Conservation (phyloP, 495 filamentous ascomycete genomes). For the Ramalina peruviana region DNA sequence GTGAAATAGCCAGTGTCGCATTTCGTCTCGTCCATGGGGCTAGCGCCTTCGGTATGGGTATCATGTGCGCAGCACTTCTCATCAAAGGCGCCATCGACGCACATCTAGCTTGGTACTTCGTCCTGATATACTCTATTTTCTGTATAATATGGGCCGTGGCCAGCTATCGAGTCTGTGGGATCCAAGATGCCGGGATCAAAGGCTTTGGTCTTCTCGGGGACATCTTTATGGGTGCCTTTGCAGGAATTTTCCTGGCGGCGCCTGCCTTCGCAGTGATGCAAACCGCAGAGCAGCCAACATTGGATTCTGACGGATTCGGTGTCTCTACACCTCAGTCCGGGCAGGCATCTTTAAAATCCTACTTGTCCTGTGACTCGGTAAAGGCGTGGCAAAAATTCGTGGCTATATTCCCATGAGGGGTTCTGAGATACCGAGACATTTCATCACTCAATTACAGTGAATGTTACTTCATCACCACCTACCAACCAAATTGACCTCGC, state of each 20-base stretch:
- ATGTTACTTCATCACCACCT: slow-evolving; percentile 1
- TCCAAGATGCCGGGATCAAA: slow-evolving; percentile 1
- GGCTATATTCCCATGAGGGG: slow-evolving; percentile 2
- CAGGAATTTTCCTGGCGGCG: slow-evolving; percentile 4
- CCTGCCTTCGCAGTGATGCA: neutral
- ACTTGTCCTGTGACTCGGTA: slow-evolving; percentile 1
- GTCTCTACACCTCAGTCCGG: neutral
- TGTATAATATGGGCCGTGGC: slow-evolving; percentile 3
- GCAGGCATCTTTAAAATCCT: neutral
- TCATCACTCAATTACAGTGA: neutral
- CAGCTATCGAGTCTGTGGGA: neutral
- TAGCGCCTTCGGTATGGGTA: slow-evolving; percentile 7
- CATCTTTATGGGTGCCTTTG: slow-evolving; percentile 5
- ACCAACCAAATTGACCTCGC: neutral
- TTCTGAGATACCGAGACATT: neutral
- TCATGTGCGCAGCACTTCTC: slow-evolving; percentile 6
- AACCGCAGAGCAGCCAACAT: neutral
- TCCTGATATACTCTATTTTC: slow-evolving; percentile 2
- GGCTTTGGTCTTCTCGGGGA: slow-evolving; percentile 1
- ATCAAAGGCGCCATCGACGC: slow-evolving; percentile 3
- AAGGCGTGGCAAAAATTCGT: slow-evolving; percentile 4
- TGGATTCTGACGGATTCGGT: neutral
- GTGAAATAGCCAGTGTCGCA: neutral
- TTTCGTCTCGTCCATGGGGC: slow-evolving; percentile 1
- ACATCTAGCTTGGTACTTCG: neutral